phyloP scores from a whole-genome alignment of 106 monocot genomes.

The Acorus calamus region DNA sequence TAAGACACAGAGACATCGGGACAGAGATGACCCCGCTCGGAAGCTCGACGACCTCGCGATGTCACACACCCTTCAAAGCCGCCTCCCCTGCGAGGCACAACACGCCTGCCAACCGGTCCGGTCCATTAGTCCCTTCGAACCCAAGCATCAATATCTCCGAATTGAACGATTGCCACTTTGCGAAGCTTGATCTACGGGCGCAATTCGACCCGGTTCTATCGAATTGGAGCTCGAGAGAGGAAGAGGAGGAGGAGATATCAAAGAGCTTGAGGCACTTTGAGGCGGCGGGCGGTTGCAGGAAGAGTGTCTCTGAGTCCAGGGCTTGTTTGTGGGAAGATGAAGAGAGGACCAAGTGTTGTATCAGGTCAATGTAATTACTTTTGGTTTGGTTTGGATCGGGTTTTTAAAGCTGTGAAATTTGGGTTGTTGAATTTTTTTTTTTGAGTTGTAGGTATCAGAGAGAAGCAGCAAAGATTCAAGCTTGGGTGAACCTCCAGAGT shows the following conservation, averaged over 20 bases:
- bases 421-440: too few relatives aligned
- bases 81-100: slow-evolving; percentile 80
- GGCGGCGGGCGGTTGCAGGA: slow-evolving; percentile 23
- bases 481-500: slow-evolving; percentile 80
- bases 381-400: neutral
- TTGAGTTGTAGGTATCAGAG: slow-evolving; percentile 57
- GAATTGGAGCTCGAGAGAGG: slow-evolving; percentile 80
- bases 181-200: slow-evolving; percentile 53
- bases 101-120: slow-evolving; percentile 69
- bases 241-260: slow-evolving; percentile 78
- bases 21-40: slow-evolving; percentile 79
- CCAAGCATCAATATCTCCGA: slow-evolving; percentile 43
- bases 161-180: slow-evolving; percentile 69
- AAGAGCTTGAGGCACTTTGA: slow-evolving; percentile 83
- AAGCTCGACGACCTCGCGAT: slow-evolving; percentile 43
- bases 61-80: slow-evolving; percentile 66
- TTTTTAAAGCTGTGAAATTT: neutral
- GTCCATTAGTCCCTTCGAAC: slow-evolving; percentile 27
- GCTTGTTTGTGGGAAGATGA: slow-evolving; percentile 75
- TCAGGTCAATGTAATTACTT: slow-evolving; percentile 33
- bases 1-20: slow-evolving; percentile 44
- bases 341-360: slow-evolving; percentile 73
- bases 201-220: slow-evolving; percentile 45
- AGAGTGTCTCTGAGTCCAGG: slow-evolving; percentile 34
- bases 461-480: slow-evolving; percentile 91